Evolutionary conservation across 306 rosid species (phyloP).

Genomic region (Acacia confusa): DNA sequence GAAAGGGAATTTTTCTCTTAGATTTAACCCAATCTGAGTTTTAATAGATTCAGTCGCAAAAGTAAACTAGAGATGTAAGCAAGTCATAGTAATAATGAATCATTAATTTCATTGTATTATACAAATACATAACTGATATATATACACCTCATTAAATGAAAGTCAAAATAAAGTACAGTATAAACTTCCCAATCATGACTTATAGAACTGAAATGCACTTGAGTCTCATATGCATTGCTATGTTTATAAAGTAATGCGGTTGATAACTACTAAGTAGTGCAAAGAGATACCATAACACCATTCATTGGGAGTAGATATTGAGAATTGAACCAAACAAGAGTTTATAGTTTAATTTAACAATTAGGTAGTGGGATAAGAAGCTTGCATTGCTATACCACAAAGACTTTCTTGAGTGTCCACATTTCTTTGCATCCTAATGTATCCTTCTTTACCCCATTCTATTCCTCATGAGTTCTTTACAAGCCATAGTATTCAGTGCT

Average conservation of each 20-base stretch:
- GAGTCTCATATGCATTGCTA: background rate
- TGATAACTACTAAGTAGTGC: background rate
- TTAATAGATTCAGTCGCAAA: background rate
- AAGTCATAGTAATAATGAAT: background rate
- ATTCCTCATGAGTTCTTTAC: background rate
- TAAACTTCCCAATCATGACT: background rate
- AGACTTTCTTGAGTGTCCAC: background rate
- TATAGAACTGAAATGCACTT: background rate
- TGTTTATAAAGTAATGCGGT: background rate
- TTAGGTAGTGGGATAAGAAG: background rate
- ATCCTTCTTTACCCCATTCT: background rate
- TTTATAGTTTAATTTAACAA: background rate
- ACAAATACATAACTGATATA: background rate
- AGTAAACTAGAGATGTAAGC: background rate
- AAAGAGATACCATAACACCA: too few species aligned
- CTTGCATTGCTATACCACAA: conserved; percentile 1
- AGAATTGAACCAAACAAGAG: too few species aligned
- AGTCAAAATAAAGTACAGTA: background rate
- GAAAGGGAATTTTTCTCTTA: background rate
- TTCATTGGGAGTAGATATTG: too few species aligned
- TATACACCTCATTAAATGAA: background rate
- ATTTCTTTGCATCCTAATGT: background rate
- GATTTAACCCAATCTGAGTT: background rate
- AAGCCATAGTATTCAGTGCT: background rate
- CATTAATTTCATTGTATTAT: background rate